Conservation (phyloP, 1,284 basidiomycete genomes). For the Apiotrichum veenhuisii region DNA sequence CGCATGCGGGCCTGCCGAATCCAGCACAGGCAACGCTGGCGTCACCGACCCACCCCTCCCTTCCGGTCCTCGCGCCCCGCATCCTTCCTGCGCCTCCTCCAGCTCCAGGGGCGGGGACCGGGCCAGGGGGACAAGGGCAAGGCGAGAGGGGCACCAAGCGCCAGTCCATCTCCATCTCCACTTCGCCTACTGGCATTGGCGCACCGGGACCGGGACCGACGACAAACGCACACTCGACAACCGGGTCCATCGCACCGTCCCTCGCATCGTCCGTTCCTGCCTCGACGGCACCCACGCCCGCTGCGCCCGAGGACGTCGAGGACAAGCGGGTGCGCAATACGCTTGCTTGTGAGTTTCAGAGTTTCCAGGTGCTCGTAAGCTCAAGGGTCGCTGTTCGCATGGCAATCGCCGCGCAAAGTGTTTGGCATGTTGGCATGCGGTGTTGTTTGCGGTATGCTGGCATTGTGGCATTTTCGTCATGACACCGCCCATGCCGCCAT, state of each 20-base stretch:
- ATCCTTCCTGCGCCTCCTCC: neutral
- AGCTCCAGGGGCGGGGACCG: neutral
- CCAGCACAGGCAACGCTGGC: neutral
- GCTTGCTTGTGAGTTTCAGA: constrained; percentile 32
- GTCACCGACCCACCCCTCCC: neutral
- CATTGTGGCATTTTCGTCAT: neutral
- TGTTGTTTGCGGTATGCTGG: too few species aligned
- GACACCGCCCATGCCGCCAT: neutral
- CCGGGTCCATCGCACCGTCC: neutral
- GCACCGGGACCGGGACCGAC: too few species aligned
- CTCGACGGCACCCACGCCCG: neutral
- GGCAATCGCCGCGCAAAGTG: neutral
- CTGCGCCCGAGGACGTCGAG: constrained; percentile 21
- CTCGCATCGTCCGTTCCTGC: neutral
- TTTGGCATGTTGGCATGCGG: too few species aligned
- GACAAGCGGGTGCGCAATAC: constrained; percentile 37
- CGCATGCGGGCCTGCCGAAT: neutral
- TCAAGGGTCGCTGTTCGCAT: too few species aligned
- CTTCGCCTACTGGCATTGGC: neutral
- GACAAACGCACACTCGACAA: too few species aligned
- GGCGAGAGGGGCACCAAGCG: neutral
- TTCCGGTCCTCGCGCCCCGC: neutral
- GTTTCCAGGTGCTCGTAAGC: too few species aligned
- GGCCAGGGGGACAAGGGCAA: neutral
- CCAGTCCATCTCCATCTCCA: neutral